Base-by-base conservation (phyloP, 805 yeast genomes). In the Debaryomyces prosopidis region DNA sequence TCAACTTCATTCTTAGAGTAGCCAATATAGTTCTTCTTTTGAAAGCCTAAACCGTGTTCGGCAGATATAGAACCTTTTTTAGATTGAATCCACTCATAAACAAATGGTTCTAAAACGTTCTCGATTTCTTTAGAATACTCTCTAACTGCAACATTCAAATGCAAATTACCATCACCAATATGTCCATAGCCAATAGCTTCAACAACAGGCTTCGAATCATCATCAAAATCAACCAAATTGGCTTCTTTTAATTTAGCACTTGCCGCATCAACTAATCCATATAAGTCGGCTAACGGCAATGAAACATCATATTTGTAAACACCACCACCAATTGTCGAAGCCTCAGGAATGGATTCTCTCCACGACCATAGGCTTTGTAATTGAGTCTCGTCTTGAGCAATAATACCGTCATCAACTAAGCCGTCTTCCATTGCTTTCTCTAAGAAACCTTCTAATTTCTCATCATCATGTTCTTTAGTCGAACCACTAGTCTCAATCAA, bases 271-370 rank as follows among this genome's bases (percentile, higher is more conserved):
- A 92, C 96, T 42, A 94, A 71, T 10, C 85, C 85, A 62, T 90
- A 94, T 69, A 94, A 75, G 43, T 83, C 88, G 16, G 79, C 73
- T 52, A 94, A 76, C 30, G 98, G 98, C 48, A 94, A 71, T 3
- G 97, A 90, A 32, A 94, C 97, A 58, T 94, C 99, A 62, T 94
- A 94, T 71, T 94, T 94, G 75, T 92, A 94, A 42, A 92, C 97
- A 55, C 98, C 99, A 42, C 99, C 98, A 31, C 76, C 82, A 48
- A 80, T 76, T 41, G 87, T 85, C 5, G 88, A 77, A 5, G 96
- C 91, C 70, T 94, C 99, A 34, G 97, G 89, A 51, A 92, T 82
- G 50, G 85, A 79, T 69, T 94, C 99, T 71, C 99, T 84, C 98
- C 98, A 94, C 28, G 83, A 73, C 99, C 99, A 94, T 56, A 94